Base-by-base conservation (phyloP, 441 rosid species). In the Omphalea diandra region DNA sequence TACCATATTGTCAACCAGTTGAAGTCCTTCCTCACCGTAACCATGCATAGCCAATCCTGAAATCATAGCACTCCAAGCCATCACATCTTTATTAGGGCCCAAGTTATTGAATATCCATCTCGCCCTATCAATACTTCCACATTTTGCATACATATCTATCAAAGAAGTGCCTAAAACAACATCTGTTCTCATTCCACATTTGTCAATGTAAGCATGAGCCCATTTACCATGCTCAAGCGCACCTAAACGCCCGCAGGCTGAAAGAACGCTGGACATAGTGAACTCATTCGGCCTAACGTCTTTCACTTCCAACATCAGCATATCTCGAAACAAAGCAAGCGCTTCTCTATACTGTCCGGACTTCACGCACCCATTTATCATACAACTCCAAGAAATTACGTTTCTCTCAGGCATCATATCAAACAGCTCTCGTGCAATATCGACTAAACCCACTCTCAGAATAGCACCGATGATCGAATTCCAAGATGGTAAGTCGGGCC, bases 21-120 rank as follows among this genome's bases (percentile, higher is more conserved):
- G 35, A 3, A 75, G 73, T 3, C 84, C 87, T 14, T 55, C 63
- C 55, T 82, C 87, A 36, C 85, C 91, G 65, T 82, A 76, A 60
- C 94, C 92, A 78, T 88, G 92, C 77, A 87, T 87, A 65, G 94
- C 97, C 43, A 88, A 88, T 53, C 91, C 90, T 70, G 86, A 85
- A 52, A 86, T 82, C 71, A 89, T 84, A 4, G 93, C 90, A 0
- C 92, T 88, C 97, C 96, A 91, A 26, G 91, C 82, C 68, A 91
- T 83, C 44, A 88, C 80, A 74, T 65, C 88, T 78, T 83, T 91
- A 41, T 78, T 80, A 61, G 52, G 44, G 32, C 72, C 75, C 73
- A 76, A 54, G 17, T 63, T 72, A n/a, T 27, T 2, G 17, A 73
- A 77, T 55, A 33, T 80, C 67, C 81, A 88, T 83, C 69, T 61